Evolutionary conservation across 129 eudicot genomes (phyloP).

Genomic region (Lonicera japonica): DNA sequence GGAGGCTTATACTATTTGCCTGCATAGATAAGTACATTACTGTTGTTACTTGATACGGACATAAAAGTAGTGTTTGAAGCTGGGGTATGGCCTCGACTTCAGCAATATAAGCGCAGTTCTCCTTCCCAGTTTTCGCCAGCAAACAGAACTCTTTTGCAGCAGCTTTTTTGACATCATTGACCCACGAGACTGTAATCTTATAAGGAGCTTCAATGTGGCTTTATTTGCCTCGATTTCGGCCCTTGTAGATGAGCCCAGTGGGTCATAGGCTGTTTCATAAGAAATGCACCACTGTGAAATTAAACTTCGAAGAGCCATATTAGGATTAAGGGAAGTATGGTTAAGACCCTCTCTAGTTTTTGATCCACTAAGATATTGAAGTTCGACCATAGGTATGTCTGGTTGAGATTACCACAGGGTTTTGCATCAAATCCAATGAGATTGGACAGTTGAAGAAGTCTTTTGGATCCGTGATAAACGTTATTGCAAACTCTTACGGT

Average conservation of each 20-base stretch:
- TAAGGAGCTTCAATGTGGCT: background rate
- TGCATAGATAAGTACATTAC: background rate
- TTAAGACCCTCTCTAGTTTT: background rate
- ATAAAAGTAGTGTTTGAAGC: slow-evolving; percentile 1
- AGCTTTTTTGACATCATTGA: background rate
- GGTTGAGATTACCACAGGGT: background rate
- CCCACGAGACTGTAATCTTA: background rate
- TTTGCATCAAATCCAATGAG: slow-evolving; percentile 4
- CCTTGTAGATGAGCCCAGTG: background rate
- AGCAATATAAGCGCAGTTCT: background rate
- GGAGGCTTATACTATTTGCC: no score
- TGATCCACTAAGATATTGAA: slow-evolving; percentile 5
- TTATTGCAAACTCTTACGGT: background rate
- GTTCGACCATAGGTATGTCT: slow-evolving; percentile 6
- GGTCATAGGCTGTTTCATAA: background rate
- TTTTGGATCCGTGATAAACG: background rate
- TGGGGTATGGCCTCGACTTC: background rate
- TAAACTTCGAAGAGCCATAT: background rate
- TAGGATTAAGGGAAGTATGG: background rate
- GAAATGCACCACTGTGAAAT: slow-evolving; percentile 5
- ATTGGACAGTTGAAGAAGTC: background rate
- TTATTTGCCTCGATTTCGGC: background rate
- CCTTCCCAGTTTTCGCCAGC: background rate
- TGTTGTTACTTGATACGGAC: background rate
- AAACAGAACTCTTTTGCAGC: background rate